Evolutionary conservation across 2,329 filamentous ascomycete genomes (phyloP), one percentile per base, ranked within the genome.

Genomic region (Cladosporium sp.): DNA sequence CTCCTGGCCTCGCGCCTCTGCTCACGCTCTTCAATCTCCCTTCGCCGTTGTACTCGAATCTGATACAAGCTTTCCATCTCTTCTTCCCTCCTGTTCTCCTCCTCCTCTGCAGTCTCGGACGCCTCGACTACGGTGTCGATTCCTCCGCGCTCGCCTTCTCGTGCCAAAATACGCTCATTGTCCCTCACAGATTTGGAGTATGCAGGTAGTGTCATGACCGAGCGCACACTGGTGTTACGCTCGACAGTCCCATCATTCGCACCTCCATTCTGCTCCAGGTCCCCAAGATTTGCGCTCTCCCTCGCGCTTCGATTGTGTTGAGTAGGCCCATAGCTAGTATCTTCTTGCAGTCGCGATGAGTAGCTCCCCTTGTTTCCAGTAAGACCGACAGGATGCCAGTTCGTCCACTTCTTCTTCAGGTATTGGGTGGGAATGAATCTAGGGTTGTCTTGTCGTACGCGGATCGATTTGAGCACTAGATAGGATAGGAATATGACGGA

Each of bases 51-150:
- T 14, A 91, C 76, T 14, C 95, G 89, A 66, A 98, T 94, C 76
- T 96, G 92, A 76, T 96, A 98, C 48, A 98, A 79, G 0, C 91
- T 87, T 68, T 95, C 91, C 95, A 98, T 98, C 77, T 97, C 92
- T 30, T 92, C 87, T 68, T 98, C 93, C 14, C 95, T 86, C 62
- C 92, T 81, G 1, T 80, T 79, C 76, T 96, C 92, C 69, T 96
- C 88, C 63, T 93, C 90, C 60, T 96, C 91, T 10, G 83, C 85
- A 0, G 90, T 92, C 74, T 91, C 89, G 0, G 93, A 93, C 70
- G 91, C 87, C 76, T 97, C 93, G 14, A 98, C 80, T 0, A 99
- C 93, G 4, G 91, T 86, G 72, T 99, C 95, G 71, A 99, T 92
- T 8, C 95, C 95, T 62, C 85, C 94, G 67, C 95, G 86, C 76